A percentile compares a stretch with the other conserved stretches of the same genome.
Conservation (phyloP, 2,329 filamentous ascomycete genomes). For the Malbranchea zuffiana region DNA sequence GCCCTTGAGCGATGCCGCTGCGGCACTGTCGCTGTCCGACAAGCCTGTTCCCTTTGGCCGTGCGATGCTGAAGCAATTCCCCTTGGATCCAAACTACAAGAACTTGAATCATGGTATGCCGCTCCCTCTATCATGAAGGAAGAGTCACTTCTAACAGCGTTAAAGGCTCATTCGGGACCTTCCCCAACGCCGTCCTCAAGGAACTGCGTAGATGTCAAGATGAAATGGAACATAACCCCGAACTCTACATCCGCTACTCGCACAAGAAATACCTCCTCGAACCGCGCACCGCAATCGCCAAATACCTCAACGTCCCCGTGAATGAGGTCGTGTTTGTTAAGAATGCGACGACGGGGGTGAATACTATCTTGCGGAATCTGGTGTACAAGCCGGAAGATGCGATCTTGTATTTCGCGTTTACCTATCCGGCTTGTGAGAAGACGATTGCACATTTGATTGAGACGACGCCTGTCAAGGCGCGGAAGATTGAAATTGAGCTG, state of each 20-base stretch:
- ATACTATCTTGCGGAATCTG: constrained; percentile 69
- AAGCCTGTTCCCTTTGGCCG: constrained; percentile 39
- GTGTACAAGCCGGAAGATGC: constrained; percentile 59
- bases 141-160: not conserved
- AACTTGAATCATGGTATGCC: constrained; percentile 67
- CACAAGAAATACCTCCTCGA: constrained; percentile 53
- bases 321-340: constrained; percentile 63
- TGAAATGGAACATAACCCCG: constrained; percentile 55
- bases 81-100: constrained; percentile 55
- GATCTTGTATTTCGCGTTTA: constrained; percentile 62
- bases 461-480: constrained; percentile 41
- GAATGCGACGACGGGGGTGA: constrained; percentile 63
- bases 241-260: constrained; percentile 63
- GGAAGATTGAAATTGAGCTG: constrained; percentile 52
- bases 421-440: constrained; percentile 70
- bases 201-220: constrained; percentile 56
- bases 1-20: no score
- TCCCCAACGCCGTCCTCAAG: constrained; percentile 52
- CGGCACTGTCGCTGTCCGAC: no score
- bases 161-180: constrained; percentile 62
- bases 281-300: constrained; percentile 53
- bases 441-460: constrained; percentile 63
- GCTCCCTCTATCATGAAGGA: not conserved
- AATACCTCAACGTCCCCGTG: constrained; percentile 53
- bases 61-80: constrained; percentile 52